phyloP scores from a whole-genome alignment of 2,329 filamentous ascomycete genomes.

The Cercospora sp. region DNA sequence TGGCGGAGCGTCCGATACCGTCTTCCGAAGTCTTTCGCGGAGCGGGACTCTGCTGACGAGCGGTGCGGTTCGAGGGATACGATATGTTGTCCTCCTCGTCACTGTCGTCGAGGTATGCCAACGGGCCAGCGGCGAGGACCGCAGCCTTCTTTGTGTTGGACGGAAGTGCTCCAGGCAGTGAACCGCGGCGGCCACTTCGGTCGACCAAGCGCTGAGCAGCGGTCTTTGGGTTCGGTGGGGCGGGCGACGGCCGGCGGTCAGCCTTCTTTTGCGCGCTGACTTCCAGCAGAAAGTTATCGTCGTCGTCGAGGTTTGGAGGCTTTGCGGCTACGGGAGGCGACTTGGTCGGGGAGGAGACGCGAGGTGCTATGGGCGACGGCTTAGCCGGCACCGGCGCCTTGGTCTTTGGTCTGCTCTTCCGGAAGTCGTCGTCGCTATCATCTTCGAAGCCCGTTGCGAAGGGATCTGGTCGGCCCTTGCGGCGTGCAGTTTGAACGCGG shows the following conservation, averaged over 20 bases:
- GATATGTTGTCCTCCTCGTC: conserved; percentile 30
- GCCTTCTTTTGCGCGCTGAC: conserved; percentile 20
- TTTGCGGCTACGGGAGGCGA: conserved; percentile 22
- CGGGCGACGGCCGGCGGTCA: conserved; percentile 36
- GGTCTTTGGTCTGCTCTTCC: conserved; percentile 31
- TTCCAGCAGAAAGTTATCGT: conserved; percentile 36
- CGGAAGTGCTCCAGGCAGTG: conserved; percentile 20
- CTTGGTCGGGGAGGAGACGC: conserved; percentile 19
- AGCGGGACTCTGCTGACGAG: conserved; percentile 34
- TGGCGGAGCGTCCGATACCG: conserved; percentile 26
- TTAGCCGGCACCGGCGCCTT: conserved; percentile 28
- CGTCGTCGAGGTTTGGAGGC: conserved; percentile 33
- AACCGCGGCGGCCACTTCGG: conserved; percentile 29
- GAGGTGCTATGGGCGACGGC: conserved; percentile 15
- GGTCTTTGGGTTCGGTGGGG: conserved; percentile 25
- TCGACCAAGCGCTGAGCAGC: conserved; percentile 25
- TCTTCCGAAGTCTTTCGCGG: conserved; percentile 29
- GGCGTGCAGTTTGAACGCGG: conserved; percentile 35
- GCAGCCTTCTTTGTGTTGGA: conserved; percentile 27
- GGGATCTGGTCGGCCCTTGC: conserved; percentile 31
- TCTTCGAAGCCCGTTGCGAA: conserved; percentile 39
- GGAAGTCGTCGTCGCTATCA: conserved; percentile 33
- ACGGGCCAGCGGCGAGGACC: conserved; percentile 33
- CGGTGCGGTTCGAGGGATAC: conserved; percentile 19
- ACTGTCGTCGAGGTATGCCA: conserved; percentile 40